These are phyloP conservation scores for Puccinia horiana DNA, from an alignment of 1,284 basidiomycete genomes.

Conservation along the genomic window DNA sequence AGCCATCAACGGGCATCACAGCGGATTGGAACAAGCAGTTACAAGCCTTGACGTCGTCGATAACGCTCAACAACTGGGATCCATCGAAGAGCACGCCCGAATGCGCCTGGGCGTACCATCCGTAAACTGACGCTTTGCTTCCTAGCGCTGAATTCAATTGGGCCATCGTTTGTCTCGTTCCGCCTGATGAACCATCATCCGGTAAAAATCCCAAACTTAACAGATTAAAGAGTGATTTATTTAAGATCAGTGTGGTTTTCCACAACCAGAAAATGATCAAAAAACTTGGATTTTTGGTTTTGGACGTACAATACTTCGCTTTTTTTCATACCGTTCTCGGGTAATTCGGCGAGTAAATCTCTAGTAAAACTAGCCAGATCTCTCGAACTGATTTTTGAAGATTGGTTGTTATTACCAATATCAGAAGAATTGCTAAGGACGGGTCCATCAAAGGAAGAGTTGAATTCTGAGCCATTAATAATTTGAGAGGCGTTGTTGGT, in stretches of 20 bases:
- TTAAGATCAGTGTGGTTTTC: neutral
- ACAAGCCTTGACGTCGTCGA: constrained; percentile 56
- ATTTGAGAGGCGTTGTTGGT: neutral
- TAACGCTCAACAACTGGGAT: constrained; percentile 55
- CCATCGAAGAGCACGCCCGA: constrained; percentile 57
- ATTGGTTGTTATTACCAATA: neutral
- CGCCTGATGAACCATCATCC: constrained; percentile 51
- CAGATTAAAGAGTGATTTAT: neutral
- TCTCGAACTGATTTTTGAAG: neutral
- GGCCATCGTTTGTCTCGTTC: constrained; percentile 54
- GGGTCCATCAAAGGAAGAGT: neutral
- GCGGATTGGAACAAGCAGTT: constrained; percentile 58
- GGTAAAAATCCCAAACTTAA: constrained; percentile 33
- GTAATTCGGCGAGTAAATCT: neutral
- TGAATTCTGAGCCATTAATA: neutral
- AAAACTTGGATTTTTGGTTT: too few relatives aligned
- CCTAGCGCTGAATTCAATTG: constrained; percentile 54
- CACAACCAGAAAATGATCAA: neutral
- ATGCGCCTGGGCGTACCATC: constrained; percentile 58
- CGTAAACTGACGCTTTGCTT: constrained; percentile 52
- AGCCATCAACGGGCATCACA: constrained; percentile 55
- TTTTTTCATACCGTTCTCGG: constrained; percentile 19
- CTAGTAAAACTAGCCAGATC: neutral
- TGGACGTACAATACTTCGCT: neutral
- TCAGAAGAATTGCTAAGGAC: neutral